These are phyloP conservation scores for Glebionis coronaria DNA, from an alignment of 129 eudicot species.

Conservation along the genomic window DNA sequence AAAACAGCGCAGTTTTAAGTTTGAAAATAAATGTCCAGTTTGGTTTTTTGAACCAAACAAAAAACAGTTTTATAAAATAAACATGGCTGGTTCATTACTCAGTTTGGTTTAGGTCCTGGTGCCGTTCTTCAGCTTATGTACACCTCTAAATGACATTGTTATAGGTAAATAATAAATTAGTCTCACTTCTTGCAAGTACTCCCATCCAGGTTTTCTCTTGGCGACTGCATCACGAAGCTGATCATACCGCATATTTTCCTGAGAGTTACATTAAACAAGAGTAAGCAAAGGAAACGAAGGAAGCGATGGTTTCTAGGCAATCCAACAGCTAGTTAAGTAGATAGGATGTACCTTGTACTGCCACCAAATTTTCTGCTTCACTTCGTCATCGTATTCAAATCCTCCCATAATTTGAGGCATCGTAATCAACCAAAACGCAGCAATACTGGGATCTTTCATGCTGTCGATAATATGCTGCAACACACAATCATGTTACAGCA, in stretches of 20 bases:
- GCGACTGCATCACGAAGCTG: conserved; percentile 83
- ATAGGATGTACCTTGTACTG: conserved; percentile 66
- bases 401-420: conserved; percentile 96
- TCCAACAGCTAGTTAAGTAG: neutral
- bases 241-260: conserved; percentile 95
- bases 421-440: conserved; percentile 90
- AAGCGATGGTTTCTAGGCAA: conserved; percentile 10
- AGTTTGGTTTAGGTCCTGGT: too few species aligned
- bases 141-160: conserved; percentile 1
- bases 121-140: neutral
- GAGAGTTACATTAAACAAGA: conserved; percentile 3
- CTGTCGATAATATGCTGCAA: conserved; percentile 79
- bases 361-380: conserved; percentile 97
- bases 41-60: too few species aligned
- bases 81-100: too few species aligned
- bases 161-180: conserved; percentile 15
- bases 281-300: conserved; percentile 1
- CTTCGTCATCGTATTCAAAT: conserved; percentile 76
- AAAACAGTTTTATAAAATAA: too few species aligned
- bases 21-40: too few species aligned
- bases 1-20: too few species aligned
- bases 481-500: neutral
- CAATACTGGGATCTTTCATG: conserved; percentile 98
- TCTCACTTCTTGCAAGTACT: conserved; percentile 81
- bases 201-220: conserved; percentile 90